phyloP scores from a whole-genome alignment of 192 early-diverging fungal species.

The Coemansia sp. region DNA sequence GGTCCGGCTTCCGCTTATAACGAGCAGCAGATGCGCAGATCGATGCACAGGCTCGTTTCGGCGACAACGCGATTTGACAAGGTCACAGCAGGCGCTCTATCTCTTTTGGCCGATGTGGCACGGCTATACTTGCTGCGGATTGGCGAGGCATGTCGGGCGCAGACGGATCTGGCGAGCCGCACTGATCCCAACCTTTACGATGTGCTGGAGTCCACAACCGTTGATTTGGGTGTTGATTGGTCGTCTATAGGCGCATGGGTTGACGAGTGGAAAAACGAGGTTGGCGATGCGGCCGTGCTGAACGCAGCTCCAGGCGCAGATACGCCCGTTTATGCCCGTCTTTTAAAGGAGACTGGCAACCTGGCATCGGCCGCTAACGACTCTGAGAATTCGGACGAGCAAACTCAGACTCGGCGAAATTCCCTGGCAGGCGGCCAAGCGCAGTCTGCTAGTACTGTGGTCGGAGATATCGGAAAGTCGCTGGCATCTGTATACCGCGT shows the following conservation, averaged over 20 bases:
- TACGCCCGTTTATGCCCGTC: not conserved
- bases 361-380: not conserved
- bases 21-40: constrained; percentile 43
- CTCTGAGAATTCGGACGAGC: not conserved
- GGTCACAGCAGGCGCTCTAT: constrained; percentile 30
- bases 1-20: constrained; percentile 22
- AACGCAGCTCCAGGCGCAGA: not conserved
- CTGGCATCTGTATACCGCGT: not conserved
- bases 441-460: not conserved
- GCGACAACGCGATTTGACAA: constrained; percentile 44
- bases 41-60: constrained; percentile 42
- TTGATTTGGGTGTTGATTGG: constrained; percentile 33
- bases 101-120: constrained; percentile 35
- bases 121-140: constrained; percentile 44
- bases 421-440: not conserved
- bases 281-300: constrained; percentile 1
- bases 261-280: constrained; percentile 35
- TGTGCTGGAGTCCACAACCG: constrained; percentile 21
- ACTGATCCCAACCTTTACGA: constrained; percentile 40
- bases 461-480: not conserved
- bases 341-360: not conserved
- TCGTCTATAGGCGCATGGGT: constrained; percentile 21
- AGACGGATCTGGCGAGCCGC: constrained; percentile 38
- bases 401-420: constrained; percentile 8
- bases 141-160: constrained; percentile 43